Conservation (phyloP, 352 stramenopile species). For the Pilasporangium apinafurcum region DNA sequence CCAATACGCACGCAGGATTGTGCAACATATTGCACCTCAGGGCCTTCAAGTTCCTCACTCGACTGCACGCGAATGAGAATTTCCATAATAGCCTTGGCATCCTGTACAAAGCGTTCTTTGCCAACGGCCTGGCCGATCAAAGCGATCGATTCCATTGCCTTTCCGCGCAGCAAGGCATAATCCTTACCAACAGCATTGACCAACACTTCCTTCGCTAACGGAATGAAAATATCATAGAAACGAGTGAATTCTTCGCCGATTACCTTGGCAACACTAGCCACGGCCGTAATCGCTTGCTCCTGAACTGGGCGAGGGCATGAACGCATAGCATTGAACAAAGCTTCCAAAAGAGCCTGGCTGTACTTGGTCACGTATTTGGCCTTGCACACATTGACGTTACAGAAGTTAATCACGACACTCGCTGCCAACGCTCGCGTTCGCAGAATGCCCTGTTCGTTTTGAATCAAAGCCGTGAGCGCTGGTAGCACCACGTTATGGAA, state of each 20-base stretch:
- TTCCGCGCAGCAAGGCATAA: conserved; percentile 77
- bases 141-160: conserved; percentile 86
- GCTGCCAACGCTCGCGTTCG: conserved; percentile 71
- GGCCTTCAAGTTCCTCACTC: conserved; percentile 60
- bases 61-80: conserved; percentile 74
- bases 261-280: conserved; percentile 81
- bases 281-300: conserved; percentile 83
- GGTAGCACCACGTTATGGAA: conserved; percentile 65
- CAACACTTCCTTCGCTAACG: conserved; percentile 79
- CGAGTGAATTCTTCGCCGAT: conserved; percentile 69
- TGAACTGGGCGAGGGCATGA: conserved; percentile 76
- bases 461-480: conserved; percentile 55
- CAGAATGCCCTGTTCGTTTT: conserved; percentile 54
- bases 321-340: conserved; percentile 76
- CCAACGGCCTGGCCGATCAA: conserved; percentile 85
- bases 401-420: conserved; percentile 83
- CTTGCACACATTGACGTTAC: conserved; percentile 81
- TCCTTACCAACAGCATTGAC: conserved; percentile 69
- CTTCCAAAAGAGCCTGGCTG: conserved; percentile 60
- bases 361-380: conserved; percentile 64
- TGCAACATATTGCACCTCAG: conserved; percentile 82
- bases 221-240: conserved; percentile 87
- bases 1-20: conserved; percentile 85
- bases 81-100: conserved; percentile 85
- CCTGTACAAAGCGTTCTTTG: conserved; percentile 69